These are phyloP conservation scores for Serpula lacrymans DNA, from an alignment of 768 basidiomycete species.

Conservation along the genomic window DNA sequence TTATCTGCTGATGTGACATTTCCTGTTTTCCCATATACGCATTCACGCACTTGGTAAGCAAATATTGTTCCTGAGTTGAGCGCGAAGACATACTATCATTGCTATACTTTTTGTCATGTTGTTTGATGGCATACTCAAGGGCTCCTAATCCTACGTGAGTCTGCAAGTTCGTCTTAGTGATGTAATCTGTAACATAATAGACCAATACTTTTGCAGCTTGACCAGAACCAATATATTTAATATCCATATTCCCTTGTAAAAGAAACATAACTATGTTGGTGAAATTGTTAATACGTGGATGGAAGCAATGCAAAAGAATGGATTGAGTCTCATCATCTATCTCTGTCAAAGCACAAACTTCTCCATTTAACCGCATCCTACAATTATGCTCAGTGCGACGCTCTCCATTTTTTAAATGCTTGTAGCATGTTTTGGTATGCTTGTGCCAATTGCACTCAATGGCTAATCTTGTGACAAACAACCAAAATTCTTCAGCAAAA, in stretches of 20 bases:
- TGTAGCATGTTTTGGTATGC: neutral
- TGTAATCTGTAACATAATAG: conserved; percentile 32
- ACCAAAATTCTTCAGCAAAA: neutral
- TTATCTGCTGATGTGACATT: conserved; percentile 22
- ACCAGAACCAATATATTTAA: conserved; percentile 26
- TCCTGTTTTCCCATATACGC: conserved; percentile 13
- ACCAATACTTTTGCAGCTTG: conserved; percentile 23
- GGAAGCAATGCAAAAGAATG: neutral
- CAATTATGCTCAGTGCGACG: neutral
- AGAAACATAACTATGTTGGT: conserved; percentile 3
- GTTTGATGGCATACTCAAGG: conserved; percentile 1
- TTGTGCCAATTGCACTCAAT: no score
- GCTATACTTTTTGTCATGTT: neutral
- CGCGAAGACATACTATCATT: neutral
- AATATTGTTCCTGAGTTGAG: neutral
- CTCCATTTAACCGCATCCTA: neutral
- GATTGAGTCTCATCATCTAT: neutral
- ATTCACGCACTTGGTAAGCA: conserved; percentile 1
- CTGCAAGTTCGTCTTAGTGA: conserved; percentile 23
- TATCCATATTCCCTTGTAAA: conserved; percentile 18
- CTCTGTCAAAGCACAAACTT: neutral
- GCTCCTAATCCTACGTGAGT: conserved; percentile 13
- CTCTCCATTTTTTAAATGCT: neutral
- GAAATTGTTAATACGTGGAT: neutral
- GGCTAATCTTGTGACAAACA: neutral